Conservation (phyloP, 805 yeast genomes). For the Teunomyces cretensis region DNA sequence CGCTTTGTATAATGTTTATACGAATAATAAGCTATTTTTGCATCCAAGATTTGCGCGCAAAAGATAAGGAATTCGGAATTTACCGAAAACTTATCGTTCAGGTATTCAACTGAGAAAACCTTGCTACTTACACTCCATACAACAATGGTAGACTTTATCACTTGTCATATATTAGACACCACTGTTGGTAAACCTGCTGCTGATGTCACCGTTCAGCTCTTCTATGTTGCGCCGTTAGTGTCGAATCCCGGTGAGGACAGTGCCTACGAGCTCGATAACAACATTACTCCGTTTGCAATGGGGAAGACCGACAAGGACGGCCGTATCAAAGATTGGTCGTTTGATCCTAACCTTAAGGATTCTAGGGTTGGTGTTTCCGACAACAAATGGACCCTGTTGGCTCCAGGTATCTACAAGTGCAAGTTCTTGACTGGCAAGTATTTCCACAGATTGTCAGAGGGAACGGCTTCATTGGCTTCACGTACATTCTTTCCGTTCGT, state of each 20-base stretch:
- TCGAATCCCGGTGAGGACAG: constrained; percentile 22
- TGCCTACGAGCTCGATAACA: constrained; percentile 22
- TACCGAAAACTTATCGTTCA: constrained; percentile 2
- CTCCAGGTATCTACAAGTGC: constrained; percentile 71
- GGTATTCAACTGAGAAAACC: not conserved
- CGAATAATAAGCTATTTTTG: not conserved
- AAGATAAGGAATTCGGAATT: constrained; percentile 2
- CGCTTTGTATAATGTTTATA: not conserved
- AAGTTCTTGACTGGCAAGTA: constrained; percentile 75
- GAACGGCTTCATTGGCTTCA: constrained; percentile 14
- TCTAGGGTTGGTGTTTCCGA: constrained; percentile 14
- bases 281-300: constrained; percentile 53
- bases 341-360: constrained; percentile 33
- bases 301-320: constrained; percentile 81
- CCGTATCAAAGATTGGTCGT: constrained; percentile 67
- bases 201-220: constrained; percentile 68
- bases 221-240: constrained; percentile 30
- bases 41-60: not conserved
- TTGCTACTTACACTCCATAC: not conserved
- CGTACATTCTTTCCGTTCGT: constrained; percentile 84
- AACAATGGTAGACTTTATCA: constrained; percentile 55
- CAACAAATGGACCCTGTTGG: constrained; percentile 43
- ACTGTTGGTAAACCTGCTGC: constrained; percentile 79
- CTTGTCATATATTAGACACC: constrained; percentile 90
- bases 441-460: constrained; percentile 35